Evolutionary conservation across 805 yeast species (phyloP), one percentile per base, ranked within the genome.

Genomic region (Yarrowia sp.): DNA sequence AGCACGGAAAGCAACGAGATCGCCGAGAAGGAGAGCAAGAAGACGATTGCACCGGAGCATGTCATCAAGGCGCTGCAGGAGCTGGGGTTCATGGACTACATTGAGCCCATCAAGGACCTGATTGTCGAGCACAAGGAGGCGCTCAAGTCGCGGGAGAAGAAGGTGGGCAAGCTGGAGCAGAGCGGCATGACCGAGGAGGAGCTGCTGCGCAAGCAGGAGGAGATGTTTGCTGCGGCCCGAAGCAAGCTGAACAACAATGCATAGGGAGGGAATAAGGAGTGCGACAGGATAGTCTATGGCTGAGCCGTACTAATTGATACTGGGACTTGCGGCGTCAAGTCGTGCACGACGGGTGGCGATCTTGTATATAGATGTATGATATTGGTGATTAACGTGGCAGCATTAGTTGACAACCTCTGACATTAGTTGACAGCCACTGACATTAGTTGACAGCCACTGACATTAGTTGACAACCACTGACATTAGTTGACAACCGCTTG

Each of bases 21-120:
- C 66, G 98, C 98, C 0, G 98, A 94, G 68, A 88, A 87, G 68
- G 99, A 94, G 72, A 85, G 96, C 61, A 94, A 94, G 74, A 94
- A 94, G 74, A 94, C 99, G 2, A 94, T 94, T 44, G 96, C 97
- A 0, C 87, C 96, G 1, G 99, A 94, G 72, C 99, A 94, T 72
- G 97, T 94, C 36, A 81, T 93, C 65, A 88, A 86, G 69, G 97
- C 98, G 0, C 76, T 94, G 46, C 85, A 83, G 65, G 96, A 88
- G 69, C 78, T 94, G 62, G 99, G 96, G 25, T 94, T 90, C 73
- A 81, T 80, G 27, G 91, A 89, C 63, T 94, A 93, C 72, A 79
- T 94, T 58, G 92, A 87, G 33, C 86, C 90, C 25, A 82, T 94
- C 46, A 86, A 88, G 69, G 85, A 86, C 65, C 89, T 89, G 21